phyloP scores from a whole-genome alignment of 306 rosid genomes.

The Cucumis hystrix region DNA sequence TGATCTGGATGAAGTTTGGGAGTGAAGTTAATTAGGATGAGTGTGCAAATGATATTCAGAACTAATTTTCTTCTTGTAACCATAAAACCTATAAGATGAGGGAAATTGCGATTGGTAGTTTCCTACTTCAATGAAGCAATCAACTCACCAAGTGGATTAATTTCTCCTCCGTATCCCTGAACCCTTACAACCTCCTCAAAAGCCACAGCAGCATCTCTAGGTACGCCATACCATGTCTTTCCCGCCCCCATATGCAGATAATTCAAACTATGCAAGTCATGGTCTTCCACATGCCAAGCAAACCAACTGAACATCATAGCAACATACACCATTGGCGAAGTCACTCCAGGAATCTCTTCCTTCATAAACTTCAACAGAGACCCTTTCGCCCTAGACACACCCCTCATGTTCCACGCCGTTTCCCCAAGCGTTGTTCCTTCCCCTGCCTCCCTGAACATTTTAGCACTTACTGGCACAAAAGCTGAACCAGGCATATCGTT shows the following conservation, averaged over 20 bases:
- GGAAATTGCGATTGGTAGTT: not conserved
- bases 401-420: conserved; percentile 94
- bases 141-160: conserved; percentile 92
- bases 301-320: conserved; percentile 99
- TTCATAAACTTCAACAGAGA: conserved; percentile 91
- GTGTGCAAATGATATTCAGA: not conserved
- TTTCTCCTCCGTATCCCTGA: conserved; percentile 88
- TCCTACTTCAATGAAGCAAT: conserved; percentile 4
- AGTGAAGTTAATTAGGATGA: not conserved
- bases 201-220: conserved; percentile 82
- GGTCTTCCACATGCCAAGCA: conserved; percentile 99
- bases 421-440: conserved; percentile 56
- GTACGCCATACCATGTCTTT: conserved; percentile 97
- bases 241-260: conserved; percentile 87
- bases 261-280: conserved; percentile 92
- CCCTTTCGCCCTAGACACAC: conserved; percentile 70
- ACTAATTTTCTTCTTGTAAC: not conserved
- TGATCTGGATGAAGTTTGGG: not conserved
- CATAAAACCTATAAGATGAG: conserved; percentile 12
- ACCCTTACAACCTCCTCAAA: conserved; percentile 94
- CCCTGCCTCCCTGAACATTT: conserved; percentile 40
- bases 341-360: conserved; percentile 98
- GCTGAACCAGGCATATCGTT: conserved; percentile 99
- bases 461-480: conserved; percentile 26
- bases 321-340: conserved; percentile 89